A percentile compares a stretch with the other conserved stretches of the same genome.
Conservation (phyloP, 305 asterid genomes). For the Lippia alba region DNA sequence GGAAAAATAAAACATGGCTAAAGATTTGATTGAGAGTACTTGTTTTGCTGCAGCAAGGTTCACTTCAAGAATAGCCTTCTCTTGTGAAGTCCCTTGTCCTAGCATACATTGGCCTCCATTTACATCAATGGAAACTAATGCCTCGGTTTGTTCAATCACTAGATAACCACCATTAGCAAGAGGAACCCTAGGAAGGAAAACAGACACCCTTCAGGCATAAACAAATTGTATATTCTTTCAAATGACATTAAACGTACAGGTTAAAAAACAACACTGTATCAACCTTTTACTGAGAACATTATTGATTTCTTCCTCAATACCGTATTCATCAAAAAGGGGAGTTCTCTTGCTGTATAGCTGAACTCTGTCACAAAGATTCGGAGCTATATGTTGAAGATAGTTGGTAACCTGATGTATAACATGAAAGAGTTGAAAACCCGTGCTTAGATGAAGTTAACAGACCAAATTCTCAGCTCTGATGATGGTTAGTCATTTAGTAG, state of each 20-base stretch:
- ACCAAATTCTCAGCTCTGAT: not conserved
- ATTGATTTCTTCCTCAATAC: conserved; percentile 88
- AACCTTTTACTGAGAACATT: conserved; percentile 90
- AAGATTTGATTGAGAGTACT: conserved; percentile 49
- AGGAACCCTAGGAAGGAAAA: conserved; percentile 67
- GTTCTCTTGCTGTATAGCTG: conserved; percentile 75
- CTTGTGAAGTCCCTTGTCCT: conserved; percentile 95
- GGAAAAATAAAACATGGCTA: conserved; percentile 27
- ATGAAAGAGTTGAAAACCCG: conserved; percentile 35
- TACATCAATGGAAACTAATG: conserved; percentile 94
- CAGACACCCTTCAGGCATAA: conserved; percentile 26
- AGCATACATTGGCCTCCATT: conserved; percentile 98
- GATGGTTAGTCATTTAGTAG: conserved; percentile 12
- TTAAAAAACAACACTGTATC: conserved; percentile 32
- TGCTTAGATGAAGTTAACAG: conserved; percentile 25
- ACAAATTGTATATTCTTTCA: conserved; percentile 24
- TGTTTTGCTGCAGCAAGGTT: conserved; percentile 97
- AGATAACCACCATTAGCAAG: conserved; percentile 95
- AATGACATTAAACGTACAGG: conserved; percentile 20
- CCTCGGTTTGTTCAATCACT: conserved; percentile 98
- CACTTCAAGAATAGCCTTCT: conserved; percentile 90
- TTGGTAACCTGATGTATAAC: conserved; percentile 76
- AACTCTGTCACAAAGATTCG: conserved; percentile 87
- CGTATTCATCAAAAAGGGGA: conserved; percentile 89
- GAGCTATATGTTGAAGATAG: conserved; percentile 96